These are phyloP conservation scores for Epichloe glyceriae DNA, from an alignment of 2,329 filamentous ascomycete species.

Conservation along the genomic window DNA sequence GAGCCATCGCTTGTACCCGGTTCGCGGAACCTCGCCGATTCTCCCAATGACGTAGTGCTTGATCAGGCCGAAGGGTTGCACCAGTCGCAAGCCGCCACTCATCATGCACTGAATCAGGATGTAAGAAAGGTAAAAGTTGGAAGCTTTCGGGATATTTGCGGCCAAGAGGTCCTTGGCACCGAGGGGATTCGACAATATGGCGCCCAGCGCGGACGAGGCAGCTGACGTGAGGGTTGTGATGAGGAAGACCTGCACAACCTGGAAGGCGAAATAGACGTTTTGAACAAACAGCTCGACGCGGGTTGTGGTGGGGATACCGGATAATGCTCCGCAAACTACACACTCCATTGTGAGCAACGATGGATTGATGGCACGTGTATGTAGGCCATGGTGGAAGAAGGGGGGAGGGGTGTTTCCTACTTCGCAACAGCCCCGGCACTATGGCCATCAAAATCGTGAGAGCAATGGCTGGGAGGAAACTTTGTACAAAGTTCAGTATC, in stretches of 20 bases:
- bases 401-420: slow-evolving; percentile 11
- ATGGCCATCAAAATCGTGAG: slow-evolving; percentile 77
- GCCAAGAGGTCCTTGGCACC: slow-evolving; percentile 54
- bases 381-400: neutral
- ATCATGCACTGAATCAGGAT: slow-evolving; percentile 85
- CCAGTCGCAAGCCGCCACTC: slow-evolving; percentile 59
- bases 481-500: slow-evolving; percentile 75
- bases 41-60: slow-evolving; percentile 48
- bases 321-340: slow-evolving; percentile 58
- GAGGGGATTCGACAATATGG: slow-evolving; percentile 51
- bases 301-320: slow-evolving; percentile 68
- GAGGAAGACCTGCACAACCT: slow-evolving; percentile 84
- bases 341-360: slow-evolving; percentile 5
- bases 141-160: slow-evolving; percentile 62
- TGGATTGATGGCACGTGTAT: neutral
- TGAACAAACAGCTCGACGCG: slow-evolving; percentile 81
- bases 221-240: slow-evolving; percentile 73
- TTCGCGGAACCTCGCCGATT: slow-evolving; percentile 65
- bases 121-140: slow-evolving; percentile 91
- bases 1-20: slow-evolving; percentile 68
- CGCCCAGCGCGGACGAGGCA: slow-evolving; percentile 53
- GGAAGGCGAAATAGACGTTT: slow-evolving; percentile 82
- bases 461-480: slow-evolving; percentile 67
- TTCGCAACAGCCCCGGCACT: slow-evolving; percentile 68
- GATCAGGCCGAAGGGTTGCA: slow-evolving; percentile 56